Evolutionary conservation across 305 asterid genomes (phyloP).

Genomic region (Solanum chacoense): DNA sequence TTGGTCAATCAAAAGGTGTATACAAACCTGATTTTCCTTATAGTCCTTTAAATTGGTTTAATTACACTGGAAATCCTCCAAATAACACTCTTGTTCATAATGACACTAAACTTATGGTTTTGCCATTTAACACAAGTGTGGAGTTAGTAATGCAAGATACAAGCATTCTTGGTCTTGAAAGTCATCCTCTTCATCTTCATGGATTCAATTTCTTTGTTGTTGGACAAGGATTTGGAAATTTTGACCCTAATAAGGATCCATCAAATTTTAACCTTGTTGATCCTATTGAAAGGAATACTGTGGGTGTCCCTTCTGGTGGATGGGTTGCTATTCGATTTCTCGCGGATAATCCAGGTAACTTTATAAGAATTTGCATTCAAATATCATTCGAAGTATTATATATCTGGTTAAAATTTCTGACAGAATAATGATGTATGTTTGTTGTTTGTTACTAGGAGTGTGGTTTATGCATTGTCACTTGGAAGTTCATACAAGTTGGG

Average conservation of each 20-base stretch:
- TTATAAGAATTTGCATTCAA: neutral
- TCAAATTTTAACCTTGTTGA: conserved; percentile 27
- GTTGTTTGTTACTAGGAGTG: conserved; percentile 17
- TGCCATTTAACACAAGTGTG: conserved; percentile 25
- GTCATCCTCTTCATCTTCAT: neutral
- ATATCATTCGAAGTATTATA: neutral
- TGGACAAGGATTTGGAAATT: conserved; percentile 27
- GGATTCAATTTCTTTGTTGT: too few relatives aligned
- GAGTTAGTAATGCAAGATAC: conserved; percentile 35
- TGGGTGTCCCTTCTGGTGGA: conserved; percentile 34
- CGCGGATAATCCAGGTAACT: conserved; percentile 38
- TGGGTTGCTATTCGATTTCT: conserved; percentile 43
- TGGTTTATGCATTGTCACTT: conserved; percentile 43
- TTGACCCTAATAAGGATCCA: conserved; percentile 22
- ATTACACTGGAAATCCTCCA: conserved; percentile 31
- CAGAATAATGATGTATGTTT: neutral
- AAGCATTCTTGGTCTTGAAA: conserved; percentile 20
- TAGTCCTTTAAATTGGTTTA: conserved; percentile 27
- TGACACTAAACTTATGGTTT: conserved; percentile 27
- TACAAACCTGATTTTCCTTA: conserved; percentile 34
- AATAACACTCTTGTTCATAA: conserved; percentile 23
- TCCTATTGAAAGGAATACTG: conserved; percentile 35
- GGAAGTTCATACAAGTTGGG: conserved; percentile 47
- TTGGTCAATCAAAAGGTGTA: conserved; percentile 26
- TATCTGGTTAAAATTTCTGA: neutral